Evolutionary conservation across 306 rosid species (phyloP).

Genomic region (Dalbergia oliveri): DNA sequence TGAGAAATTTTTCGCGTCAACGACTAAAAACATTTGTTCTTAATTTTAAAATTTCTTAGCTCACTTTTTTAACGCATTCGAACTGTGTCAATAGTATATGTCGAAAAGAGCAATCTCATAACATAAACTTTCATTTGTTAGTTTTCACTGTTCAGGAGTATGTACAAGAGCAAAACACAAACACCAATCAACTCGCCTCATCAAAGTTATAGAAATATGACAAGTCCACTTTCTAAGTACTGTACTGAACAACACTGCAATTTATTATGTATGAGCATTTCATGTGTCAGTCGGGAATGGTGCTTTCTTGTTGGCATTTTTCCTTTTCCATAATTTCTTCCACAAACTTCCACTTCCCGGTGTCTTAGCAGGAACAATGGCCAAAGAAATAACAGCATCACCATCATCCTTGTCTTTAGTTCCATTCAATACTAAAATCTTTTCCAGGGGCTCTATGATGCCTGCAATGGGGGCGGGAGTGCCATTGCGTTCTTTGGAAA

Average conservation of each 20-base stretch:
- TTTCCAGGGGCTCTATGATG: conserved; percentile 48
- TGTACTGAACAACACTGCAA: conserved; percentile 24
- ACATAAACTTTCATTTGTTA: conserved; percentile 36
- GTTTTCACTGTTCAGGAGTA: conserved; percentile 17
- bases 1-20: too few relatives aligned
- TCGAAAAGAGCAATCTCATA: not conserved
- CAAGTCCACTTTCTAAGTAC: conserved; percentile 28
- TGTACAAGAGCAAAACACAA: conserved; percentile 50
- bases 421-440: conserved; percentile 59
- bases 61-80: too few relatives aligned
- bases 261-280: conserved; percentile 37
- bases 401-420: conserved; percentile 44
- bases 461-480: conserved; percentile 44
- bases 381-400: conserved; percentile 54
- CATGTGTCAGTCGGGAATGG: conserved; percentile 51
- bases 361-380: conserved; percentile 72
- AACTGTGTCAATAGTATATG: too few relatives aligned
- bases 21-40: too few relatives aligned
- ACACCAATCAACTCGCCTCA: conserved; percentile 29
- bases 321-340: conserved; percentile 81
- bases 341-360: conserved; percentile 63
- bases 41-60: too few relatives aligned
- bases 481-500: conserved; percentile 47
- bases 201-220: not conserved
- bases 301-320: conserved; percentile 59